Evolutionary conservation across 129 eudicot species (phyloP).

Genomic region (Pittosporum tobira): DNA sequence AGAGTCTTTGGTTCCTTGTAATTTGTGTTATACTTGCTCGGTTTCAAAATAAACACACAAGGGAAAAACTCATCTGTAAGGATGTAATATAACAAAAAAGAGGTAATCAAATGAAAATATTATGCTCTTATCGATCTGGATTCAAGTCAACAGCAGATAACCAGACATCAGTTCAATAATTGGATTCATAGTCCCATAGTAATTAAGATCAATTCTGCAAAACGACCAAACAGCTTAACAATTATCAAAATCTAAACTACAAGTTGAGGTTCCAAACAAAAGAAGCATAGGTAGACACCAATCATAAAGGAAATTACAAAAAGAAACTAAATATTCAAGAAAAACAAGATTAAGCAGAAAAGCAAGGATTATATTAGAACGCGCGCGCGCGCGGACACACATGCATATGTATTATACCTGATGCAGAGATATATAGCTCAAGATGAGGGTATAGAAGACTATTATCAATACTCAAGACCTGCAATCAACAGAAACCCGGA

Average conservation of each 20-base stretch:
- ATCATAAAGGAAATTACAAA: neutral
- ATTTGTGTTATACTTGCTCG: too few species aligned
- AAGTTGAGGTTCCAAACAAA: neutral
- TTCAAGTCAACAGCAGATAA: neutral
- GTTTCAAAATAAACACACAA: too few species aligned
- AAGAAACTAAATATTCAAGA: too few species aligned
- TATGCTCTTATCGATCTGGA: neutral
- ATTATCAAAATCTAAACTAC: too few species aligned
- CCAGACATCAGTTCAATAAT: neutral
- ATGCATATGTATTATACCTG: neutral
- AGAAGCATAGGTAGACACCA: neutral
- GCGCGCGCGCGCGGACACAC: neutral
- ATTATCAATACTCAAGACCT: neutral
- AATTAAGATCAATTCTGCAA: neutral
- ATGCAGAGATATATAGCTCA: neutral
- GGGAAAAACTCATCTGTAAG: too few species aligned
- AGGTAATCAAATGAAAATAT: too few species aligned
- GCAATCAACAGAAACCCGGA: conserved; percentile 2
- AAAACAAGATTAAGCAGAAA: neutral
- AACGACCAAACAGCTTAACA: neutral
- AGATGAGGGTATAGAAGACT: neutral
- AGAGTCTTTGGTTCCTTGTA: too few species aligned
- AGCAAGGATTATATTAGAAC: neutral
- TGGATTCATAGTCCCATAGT: neutral
- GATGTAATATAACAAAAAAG: neutral